Base-by-base conservation (phyloP, 495 filamentous ascomycete species). In the Neurospora intermedia region DNA sequence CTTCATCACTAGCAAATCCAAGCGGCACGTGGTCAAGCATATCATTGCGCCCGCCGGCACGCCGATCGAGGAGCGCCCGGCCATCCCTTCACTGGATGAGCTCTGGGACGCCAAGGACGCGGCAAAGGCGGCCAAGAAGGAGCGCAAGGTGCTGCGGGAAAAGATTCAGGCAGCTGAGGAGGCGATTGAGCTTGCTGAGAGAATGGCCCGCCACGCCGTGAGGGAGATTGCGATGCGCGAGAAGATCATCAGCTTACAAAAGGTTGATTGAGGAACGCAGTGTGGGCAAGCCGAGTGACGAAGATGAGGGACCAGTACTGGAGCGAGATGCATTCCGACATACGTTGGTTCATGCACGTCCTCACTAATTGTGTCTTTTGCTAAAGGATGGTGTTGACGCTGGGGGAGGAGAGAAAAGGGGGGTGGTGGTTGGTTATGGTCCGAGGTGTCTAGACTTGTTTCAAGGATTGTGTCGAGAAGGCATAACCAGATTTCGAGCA, bases 11-110 rank as follows among this genome's bases (percentile, higher is more conserved):
- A 87, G 87, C 74, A 89, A 90, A 71, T 78, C 81, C 71, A 92
- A 94, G 74, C 89, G 87, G 39, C 92, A 94, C 80, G 91, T 95
- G 41, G 90, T 96, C 35, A 90, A 91, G 79, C 80, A 86, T 71
- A 94, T 96, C 76, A 84, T 96, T 74, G 89, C 91, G 66, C 54
- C 93, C 90, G 92, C 91, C 73, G 92, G 89, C 9, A 77, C 82
- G 11, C 86, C 87, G 4, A 86, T 93, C 75, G 82, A 87, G 35
- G 85, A 86, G 23, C 86, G 93, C 11, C 88, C 91, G 40, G 82
- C 90, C 18, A 82, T 96, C 2, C 84, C 90, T 75, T 88, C 86
- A 2, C 77, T 86, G n/a, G 87, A 88, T 74, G 88, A 94, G 81
- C 84, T 87, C 16, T 78, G 89, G 70, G 85, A 80, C 20, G 80